Percentiles rank a stretch among this genome's conserved stretches.
These are phyloP conservation scores for Tricholoma saponaceum DNA, from an alignment of 768 basidiomycete species.

Conservation along the genomic window DNA sequence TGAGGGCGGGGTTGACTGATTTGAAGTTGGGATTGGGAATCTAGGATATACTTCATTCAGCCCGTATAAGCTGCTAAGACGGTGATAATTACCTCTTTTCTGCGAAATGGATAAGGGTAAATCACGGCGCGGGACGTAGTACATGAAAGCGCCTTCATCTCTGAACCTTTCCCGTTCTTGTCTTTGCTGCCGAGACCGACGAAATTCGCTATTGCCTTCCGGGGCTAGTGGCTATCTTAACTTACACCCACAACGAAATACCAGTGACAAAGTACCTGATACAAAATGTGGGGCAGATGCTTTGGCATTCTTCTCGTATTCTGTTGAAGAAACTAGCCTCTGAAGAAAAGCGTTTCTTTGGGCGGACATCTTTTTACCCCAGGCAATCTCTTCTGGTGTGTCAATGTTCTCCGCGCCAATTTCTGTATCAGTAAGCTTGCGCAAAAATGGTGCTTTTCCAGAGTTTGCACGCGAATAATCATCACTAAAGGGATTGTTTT, in stretches of 20 bases:
- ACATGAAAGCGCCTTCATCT: conserved; percentile 45
- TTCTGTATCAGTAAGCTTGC: conserved; percentile 51
- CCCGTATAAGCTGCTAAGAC: background rate
- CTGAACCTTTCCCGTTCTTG: conserved; percentile 33
- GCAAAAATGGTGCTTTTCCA: conserved; percentile 62
- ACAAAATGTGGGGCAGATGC: conserved; percentile 40
- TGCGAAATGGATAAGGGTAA: conserved; percentile 21
- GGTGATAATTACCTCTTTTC: conserved; percentile 16
- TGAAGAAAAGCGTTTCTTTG: conserved; percentile 69
- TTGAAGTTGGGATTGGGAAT: conserved; percentile 11
- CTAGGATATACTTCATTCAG: background rate
- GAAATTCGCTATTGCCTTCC: conserved; percentile 28
- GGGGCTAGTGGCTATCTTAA: conserved; percentile 4
- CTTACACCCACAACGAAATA: background rate
- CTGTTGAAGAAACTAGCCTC: conserved; percentile 55
- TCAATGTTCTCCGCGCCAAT: conserved; percentile 71
- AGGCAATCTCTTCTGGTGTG: conserved; percentile 69
- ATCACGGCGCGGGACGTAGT: conserved; percentile 43
- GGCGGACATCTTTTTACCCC: conserved; percentile 72
- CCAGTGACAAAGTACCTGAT: conserved; percentile 29
- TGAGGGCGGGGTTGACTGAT: conserved; percentile 9
- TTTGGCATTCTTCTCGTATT: conserved; percentile 48
- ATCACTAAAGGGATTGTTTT: conserved; percentile 74
- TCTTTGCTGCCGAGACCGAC: conserved; percentile 31
- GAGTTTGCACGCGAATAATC: conserved; percentile 51